Base-by-base conservation (phyloP, 2,329 filamentous ascomycete genomes). In the Beauveria brongniartii region DNA sequence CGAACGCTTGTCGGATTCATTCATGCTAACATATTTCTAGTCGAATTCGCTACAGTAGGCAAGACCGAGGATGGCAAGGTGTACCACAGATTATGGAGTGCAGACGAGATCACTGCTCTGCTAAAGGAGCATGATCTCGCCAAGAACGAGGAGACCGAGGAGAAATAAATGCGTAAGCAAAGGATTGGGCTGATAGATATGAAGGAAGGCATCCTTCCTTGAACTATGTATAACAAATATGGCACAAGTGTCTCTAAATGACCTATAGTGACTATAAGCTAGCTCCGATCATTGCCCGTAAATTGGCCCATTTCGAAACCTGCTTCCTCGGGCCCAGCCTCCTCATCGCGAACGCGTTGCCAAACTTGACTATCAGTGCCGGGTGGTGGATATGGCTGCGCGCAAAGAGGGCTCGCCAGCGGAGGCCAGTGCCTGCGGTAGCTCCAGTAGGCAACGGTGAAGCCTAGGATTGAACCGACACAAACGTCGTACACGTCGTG, bases 21-120 rank as follows among this genome's bases (percentile, higher is more conserved):
- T 12, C 2, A 28, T 47, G 52, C 61, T 63, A 48, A 51, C 67
- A 69, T 62, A 69, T 67, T 61, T 14, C 46, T 64, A 97, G 92
- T 99, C 73, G 94, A 99, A 73, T 99, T 99, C 72, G 95, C 94
- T 67, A 99, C 95, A 37, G 93, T 99, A 64, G 95, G 94, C 69
- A 91, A 92, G 80, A 97, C 92, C 67, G 89, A 92, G 77, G 87
- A 92, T 67, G 94, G 94, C 70, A 94, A 93, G 80, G 93, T 99
- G 76, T 99, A 97, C 80, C 94, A 99, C 78, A 90, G 96, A 73
- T 83, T 99, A 64, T 99, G 94, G 94, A 90, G 86, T 69, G 93
- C 92, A 50, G 93, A 99, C 67, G 94, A 97, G 81, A 99, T 99
- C 70, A 93, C 91, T 73, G 86, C 89, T 55, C 80, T 99, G 74